Evolutionary conservation across 768 basidiomycete species (phyloP).

Genomic region (Roridomyces roridus): DNA sequence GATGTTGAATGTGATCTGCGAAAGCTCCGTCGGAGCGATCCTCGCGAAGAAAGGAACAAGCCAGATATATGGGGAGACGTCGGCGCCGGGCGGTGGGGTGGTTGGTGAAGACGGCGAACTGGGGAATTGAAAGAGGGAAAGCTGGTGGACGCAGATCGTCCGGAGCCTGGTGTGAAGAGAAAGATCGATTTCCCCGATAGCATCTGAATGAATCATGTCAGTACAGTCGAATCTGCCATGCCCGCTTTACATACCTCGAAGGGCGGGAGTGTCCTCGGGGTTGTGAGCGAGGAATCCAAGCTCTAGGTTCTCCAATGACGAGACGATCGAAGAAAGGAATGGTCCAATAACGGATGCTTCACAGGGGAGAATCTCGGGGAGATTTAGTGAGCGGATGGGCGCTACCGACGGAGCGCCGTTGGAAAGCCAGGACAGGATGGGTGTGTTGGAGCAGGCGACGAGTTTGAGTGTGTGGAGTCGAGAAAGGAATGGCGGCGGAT

Average conservation of each 20-base stretch:
- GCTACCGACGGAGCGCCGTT: slow-evolving; percentile 27
- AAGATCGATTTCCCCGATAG: slow-evolving; percentile 29
- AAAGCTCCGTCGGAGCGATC: slow-evolving; percentile 26
- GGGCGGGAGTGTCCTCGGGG: slow-evolving; percentile 22
- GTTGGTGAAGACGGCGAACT: slow-evolving; percentile 15
- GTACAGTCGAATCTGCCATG: not conserved
- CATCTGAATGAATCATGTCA: slow-evolving; percentile 21
- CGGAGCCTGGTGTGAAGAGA: slow-evolving; percentile 32
- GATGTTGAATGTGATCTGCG: slow-evolving; percentile 32
- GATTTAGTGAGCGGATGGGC: slow-evolving; percentile 28
- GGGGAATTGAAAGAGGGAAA: slow-evolving; percentile 42
- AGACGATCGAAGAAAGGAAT: slow-evolving; percentile 30
- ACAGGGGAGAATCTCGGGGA: slow-evolving; percentile 37
- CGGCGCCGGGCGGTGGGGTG: slow-evolving; percentile 11
- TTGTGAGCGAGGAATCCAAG: slow-evolving; percentile 34
- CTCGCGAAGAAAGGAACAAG: slow-evolving; percentile 34
- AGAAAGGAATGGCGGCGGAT: slow-evolving; percentile 34
- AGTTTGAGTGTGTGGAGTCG: slow-evolving; percentile 46
- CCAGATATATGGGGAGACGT: slow-evolving; percentile 33
- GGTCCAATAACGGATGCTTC: slow-evolving; percentile 30
- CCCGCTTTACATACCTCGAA: slow-evolving; percentile 13
- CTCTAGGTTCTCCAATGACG: slow-evolving; percentile 37
- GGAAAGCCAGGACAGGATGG: slow-evolving; percentile 38
- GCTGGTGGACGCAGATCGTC: slow-evolving; percentile 34
- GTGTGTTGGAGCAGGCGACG: slow-evolving; percentile 31